Percentiles rank a stretch among this genome's conserved stretches.
Conservation (phyloP, 2,329 filamentous ascomycete species). For the Aureobasidium mangrovei region DNA sequence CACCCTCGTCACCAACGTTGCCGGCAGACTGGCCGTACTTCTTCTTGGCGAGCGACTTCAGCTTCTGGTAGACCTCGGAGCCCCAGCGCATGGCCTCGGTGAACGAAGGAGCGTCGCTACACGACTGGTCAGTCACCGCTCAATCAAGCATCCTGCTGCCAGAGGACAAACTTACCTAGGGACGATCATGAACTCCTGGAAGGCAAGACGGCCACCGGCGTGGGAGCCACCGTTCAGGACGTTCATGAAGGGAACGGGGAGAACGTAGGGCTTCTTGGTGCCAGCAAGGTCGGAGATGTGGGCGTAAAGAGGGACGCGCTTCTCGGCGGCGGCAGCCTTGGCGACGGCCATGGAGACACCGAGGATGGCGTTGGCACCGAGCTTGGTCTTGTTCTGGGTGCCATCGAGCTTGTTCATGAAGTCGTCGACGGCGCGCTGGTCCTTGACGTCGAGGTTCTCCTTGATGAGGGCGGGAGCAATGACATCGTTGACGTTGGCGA, state of each 20-base stretch:
- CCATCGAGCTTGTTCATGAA: constrained; percentile 49
- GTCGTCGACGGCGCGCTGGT: constrained; percentile 45
- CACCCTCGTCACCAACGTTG: constrained; percentile 98
- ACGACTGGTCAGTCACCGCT: constrained; percentile 18
- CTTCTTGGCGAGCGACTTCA: constrained; percentile 97
- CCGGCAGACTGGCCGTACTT: constrained; percentile 98
- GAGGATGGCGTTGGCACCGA: constrained; percentile 53
- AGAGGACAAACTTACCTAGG: constrained; percentile 31
- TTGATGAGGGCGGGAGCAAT: constrained; percentile 48
- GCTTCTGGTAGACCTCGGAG: constrained; percentile 94
- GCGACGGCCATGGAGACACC: constrained; percentile 53
- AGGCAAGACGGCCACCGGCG: constrained; percentile 77
- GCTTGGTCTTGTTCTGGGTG: constrained; percentile 49
- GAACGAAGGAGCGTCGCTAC: constrained; percentile 75
- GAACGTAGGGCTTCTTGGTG: constrained; percentile 45
- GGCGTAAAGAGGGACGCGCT: constrained; percentile 48
- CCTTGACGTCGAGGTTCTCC: constrained; percentile 45
- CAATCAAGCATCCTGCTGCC: neutral
- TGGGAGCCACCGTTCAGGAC: constrained; percentile 70
- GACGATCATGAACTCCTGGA: constrained; percentile 51
- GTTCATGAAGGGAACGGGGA: constrained; percentile 52
- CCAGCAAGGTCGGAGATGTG: constrained; percentile 47
- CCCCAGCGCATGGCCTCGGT: constrained; percentile 93
- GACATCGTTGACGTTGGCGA: constrained; percentile 46
- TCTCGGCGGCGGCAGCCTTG: constrained; percentile 48